Base-by-base conservation (phyloP, 352 stramenopile species). In the Phytophthora aleatoria region DNA sequence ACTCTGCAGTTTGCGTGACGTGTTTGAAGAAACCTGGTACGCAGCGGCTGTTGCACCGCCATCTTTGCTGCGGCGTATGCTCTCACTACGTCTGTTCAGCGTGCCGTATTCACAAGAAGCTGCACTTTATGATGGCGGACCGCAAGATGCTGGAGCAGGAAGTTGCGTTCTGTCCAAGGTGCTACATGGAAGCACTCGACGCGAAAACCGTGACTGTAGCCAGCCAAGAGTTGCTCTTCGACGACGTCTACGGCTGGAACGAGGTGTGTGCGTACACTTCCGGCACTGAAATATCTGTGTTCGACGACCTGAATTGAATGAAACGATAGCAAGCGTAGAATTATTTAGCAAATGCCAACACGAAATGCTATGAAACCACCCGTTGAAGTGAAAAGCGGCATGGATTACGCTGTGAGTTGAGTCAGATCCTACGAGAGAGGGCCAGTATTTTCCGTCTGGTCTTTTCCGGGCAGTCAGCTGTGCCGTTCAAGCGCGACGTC, bases 121-220 rank as follows among this genome's bases (percentile, higher is more conserved):
- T 71, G 24, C 56, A 68, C 47, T 74, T 77, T 43, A 55, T 76
- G 57, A 24, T 63, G 26, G 27, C 39, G 6, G 68, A 76, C 49
- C 57, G 63, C 9, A 66, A 67, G 10, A 59, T 76, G 44, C 24
- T 75, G 47, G 30, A 69, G 44, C 62, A 71, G 30, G 35, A 64
- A 24, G 52, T 71, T 30, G 47, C 62, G 6, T 72, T 72, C 48
- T 72, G 57, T 38, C 33, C 20, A 20, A 20, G 20, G 20, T 20
- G 20, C 20, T 66, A 71, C 31, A 61, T 39, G 31, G 31, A 62
- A 30, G 61, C 57, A 15, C 20, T 20, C 20, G 20, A 20, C 20
- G 20, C 20, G 20, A 20, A 20, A 20, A 20, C 20, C 20, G 20
- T 20, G 20, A 20, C 20, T 20, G 20, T 20, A 20, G 20, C 20